phyloP scores from a whole-genome alignment of 495 filamentous ascomycete genomes.

The Penicillium waksmanii region DNA sequence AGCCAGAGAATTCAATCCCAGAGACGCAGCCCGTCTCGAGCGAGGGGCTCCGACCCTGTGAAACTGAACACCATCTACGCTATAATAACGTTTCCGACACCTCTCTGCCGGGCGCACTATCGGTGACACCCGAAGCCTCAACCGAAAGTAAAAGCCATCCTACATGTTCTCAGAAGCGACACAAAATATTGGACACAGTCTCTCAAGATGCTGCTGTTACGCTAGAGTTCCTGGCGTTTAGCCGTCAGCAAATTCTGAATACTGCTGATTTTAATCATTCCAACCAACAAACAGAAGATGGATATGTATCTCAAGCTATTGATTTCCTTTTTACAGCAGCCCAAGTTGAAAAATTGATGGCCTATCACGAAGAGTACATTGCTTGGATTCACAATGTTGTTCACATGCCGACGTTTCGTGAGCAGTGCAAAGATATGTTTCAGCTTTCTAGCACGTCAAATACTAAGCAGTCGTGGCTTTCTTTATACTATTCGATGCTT shows the following conservation, averaged over 20 bases:
- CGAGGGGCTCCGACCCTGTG: not conserved
- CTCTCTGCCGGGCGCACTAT: not conserved
- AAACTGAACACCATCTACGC: not conserved
- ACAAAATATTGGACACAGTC: slow-evolving; percentile 5
- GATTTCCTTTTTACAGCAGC: slow-evolving; percentile 4
- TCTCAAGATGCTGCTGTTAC: slow-evolving; percentile 12
- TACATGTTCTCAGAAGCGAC: not conserved
- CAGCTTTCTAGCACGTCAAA: not conserved
- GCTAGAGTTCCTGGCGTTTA: slow-evolving; percentile 17
- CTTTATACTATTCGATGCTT: slow-evolving; percentile 3
- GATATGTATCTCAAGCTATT: not conserved
- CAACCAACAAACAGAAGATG: not conserved
- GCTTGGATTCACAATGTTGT: slow-evolving; percentile 25
- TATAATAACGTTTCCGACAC: not conserved
- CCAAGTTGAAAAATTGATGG: slow-evolving; percentile 7
- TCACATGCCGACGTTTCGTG: slow-evolving; percentile 18
- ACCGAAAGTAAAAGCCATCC: not conserved
- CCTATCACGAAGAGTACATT: slow-evolving; percentile 10
- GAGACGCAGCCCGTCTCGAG: not conserved
- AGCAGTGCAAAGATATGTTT: slow-evolving; percentile 8
- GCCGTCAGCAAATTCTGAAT: slow-evolving; percentile 12
- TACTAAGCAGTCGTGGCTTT: too few relatives aligned
- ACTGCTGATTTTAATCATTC: not conserved
- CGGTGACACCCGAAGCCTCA: not conserved
- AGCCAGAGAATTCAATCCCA: not conserved